A percentile compares a stretch with the other conserved stretches of the same genome.
Conservation (phyloP, 306 rosid genomes). For the Medicago lupulina region DNA sequence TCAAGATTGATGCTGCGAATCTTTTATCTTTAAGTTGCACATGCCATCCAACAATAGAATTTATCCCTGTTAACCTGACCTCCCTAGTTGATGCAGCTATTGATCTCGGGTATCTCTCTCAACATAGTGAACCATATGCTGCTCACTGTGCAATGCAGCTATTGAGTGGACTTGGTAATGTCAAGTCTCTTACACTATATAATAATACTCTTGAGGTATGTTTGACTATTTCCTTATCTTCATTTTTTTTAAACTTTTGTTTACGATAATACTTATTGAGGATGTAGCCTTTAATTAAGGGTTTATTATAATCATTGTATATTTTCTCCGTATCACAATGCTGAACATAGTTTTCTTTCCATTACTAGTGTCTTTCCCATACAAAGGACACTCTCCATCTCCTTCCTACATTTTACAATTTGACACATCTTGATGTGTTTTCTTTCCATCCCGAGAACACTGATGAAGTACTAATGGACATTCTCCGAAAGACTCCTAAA, state of each 20-base stretch:
- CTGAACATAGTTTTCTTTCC: not conserved
- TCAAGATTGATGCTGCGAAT: slow-evolving; percentile 32
- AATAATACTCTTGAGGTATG: not conserved
- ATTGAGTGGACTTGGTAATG: slow-evolving; percentile 8
- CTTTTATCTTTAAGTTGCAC: slow-evolving; percentile 25
- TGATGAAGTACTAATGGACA: not conserved
- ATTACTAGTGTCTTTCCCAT: too few species aligned
- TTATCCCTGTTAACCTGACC: slow-evolving; percentile 13
- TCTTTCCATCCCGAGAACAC: not conserved
- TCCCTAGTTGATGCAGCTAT: slow-evolving; percentile 24
- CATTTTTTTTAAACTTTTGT: not conserved
- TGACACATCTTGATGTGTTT: not conserved
- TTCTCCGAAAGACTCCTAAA: not conserved
- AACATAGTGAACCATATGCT: not conserved
- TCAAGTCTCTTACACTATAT: not conserved
- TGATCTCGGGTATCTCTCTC: not conserved
- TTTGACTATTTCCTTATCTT: not conserved
- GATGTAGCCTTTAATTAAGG: not conserved
- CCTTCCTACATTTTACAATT: slow-evolving; percentile 1
- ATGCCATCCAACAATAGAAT: not conserved
- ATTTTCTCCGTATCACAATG: not conserved
- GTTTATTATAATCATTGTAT: not conserved
- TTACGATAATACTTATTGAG: not conserved
- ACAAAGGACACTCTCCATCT: not conserved
- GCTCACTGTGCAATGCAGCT: slow-evolving; percentile 10